phyloP scores from a whole-genome alignment of 192 early-diverging fungal species.

The Coemansia sp. region DNA sequence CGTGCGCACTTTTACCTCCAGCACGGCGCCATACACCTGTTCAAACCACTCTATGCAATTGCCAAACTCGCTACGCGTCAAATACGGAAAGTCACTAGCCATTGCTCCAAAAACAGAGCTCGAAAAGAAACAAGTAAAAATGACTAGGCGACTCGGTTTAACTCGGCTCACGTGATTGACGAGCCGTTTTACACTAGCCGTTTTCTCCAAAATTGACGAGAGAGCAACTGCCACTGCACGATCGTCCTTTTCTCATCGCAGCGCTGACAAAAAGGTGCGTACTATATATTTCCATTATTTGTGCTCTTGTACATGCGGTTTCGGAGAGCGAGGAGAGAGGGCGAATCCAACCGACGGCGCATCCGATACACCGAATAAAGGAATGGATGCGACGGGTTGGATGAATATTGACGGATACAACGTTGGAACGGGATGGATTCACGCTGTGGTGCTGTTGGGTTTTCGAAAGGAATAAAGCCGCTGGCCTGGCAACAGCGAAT shows the following conservation, averaged over 20 bases:
- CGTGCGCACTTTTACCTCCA: background rate
- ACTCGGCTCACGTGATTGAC: background rate
- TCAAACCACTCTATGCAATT: conserved; percentile 18
- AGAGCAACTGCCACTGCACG: conserved; percentile 2
- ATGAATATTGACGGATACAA: background rate
- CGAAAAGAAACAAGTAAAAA: background rate
- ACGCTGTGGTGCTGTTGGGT: background rate
- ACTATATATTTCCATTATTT: background rate
- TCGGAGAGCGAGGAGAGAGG: background rate
- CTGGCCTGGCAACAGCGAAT: too few species aligned
- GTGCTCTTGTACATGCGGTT: background rate
- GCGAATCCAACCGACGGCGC: background rate
- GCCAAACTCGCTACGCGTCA: conserved; percentile 26
- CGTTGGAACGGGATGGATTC: background rate
- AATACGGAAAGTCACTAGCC: conserved; percentile 21
- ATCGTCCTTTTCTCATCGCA: conserved; percentile 14
- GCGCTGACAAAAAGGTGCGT: conserved; percentile 13
- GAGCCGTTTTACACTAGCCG: background rate
- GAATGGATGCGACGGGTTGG: background rate
- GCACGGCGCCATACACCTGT: background rate
- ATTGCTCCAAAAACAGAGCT: background rate
- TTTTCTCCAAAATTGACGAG: background rate
- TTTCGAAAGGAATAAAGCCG: background rate
- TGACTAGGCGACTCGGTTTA: background rate
- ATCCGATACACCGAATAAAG: background rate